Evolutionary conservation across 148 eudicot genomes (phyloP).

Genomic region (Camellia lanceoleosa): DNA sequence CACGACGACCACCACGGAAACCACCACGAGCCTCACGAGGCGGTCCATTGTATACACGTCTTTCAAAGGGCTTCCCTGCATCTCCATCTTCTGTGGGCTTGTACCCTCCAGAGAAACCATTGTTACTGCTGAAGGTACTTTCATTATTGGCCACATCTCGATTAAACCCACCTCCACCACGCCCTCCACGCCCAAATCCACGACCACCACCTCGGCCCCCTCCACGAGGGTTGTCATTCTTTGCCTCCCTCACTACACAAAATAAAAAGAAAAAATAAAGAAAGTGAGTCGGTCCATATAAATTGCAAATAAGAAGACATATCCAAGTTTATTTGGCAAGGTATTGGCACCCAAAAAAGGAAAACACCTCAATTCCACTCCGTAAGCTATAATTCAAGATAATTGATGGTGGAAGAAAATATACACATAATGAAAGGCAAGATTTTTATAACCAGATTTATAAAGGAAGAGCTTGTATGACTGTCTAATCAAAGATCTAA

Average conservation of each 20-base stretch:
- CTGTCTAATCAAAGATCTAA: background rate
- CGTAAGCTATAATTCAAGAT: background rate
- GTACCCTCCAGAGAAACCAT: constrained; percentile 35
- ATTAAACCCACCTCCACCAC: constrained; percentile 50
- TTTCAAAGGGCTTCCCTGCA: constrained; percentile 40
- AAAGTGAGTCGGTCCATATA: background rate
- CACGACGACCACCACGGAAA: constrained; percentile 72
- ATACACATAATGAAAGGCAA: background rate
- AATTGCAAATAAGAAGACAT: background rate
- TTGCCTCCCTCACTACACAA: constrained; percentile 55
- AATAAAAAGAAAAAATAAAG: background rate
- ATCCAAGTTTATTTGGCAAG: background rate
- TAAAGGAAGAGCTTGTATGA: background rate
- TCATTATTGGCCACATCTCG: constrained; percentile 41
- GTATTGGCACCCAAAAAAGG: background rate
- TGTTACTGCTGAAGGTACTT: constrained; percentile 33
- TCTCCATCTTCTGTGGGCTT: constrained; percentile 51
- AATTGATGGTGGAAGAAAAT: background rate
- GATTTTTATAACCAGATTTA: background rate
- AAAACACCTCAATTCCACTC: background rate
- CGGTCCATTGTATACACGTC: constrained; percentile 42
- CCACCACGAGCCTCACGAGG: constrained; percentile 35
- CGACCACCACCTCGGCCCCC: constrained; percentile 56
- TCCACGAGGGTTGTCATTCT: constrained; percentile 51
- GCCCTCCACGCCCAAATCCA: constrained; percentile 50